Evolutionary conservation across 805 yeast species (phyloP), one percentile per base, ranked within the genome.

Genomic region (Pichia membranifaciens): DNA sequence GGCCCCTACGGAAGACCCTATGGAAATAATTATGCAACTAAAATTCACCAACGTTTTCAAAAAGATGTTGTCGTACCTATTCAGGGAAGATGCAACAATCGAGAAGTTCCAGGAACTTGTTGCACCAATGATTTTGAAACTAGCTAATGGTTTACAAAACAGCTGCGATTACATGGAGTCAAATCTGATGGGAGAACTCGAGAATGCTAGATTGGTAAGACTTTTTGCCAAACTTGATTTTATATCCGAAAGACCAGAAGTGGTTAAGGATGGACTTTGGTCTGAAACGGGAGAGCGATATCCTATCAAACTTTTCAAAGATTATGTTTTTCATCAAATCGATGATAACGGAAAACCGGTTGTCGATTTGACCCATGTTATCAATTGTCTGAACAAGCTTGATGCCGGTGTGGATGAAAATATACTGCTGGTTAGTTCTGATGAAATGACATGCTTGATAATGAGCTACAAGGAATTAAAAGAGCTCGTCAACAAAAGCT

Each of bases 351-450:
- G 96, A 13, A 75, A 75, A 56, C 89, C 96, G 2, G 77, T 81
- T 2, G 68, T 88, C 48, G 96, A 93, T 64, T 70, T 93, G 56
- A 82, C 89, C 0, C 88, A 88, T 62, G 90, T 89, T 5, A 68
- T 93, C 51, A 71, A 79, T 43, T 78, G 84, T 57, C 69, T 93
- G 58, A 91, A 91, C 67, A 93, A 91, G 65, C 70, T 93, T 54
- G 99, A 93, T 61, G 95, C 91, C 5, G 98, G 97, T 1, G 75
- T 84, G 31, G 89, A 87, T 44, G 99, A 93, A 65, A 81, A 78
- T 54, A 66, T 93, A 15, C 69, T 90, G 61, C 73, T 93, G 44
- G 87, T 88, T 1, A 82, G 93, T 31, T 77, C 84, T 10, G 96
- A 90, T 62, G 96, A 88, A 60, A 82, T 81, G 69, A 83, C 79